Evolutionary conservation across 129 eudicot species (phyloP), one percentile per base, ranked within the genome.

Genomic region (Cynara cardunculus): DNA sequence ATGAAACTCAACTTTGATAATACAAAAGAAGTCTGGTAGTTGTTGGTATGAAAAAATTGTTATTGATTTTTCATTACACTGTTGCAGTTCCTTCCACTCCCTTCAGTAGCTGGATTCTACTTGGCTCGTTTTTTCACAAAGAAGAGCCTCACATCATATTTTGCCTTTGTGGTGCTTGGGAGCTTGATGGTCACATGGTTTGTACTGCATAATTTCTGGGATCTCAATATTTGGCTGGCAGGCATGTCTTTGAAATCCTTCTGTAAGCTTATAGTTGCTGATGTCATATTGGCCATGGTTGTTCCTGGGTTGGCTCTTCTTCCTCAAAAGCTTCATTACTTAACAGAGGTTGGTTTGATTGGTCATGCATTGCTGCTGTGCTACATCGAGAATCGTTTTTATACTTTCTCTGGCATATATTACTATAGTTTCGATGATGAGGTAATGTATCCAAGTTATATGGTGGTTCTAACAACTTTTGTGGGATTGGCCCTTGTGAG

Each of bases 371-470:
- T 95, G 81, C 88, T 95, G 66, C 86, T 95, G n/a, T 92, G 97
- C 97, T 86, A 92, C 89, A 90, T 92, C 35, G 99, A 95, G 77
- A 92, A 92, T 78, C 90, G 91, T 7, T 92, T 95, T 73, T 95
- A 89, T 34, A 95, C 89, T 84, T 95, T 84, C 67, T 90, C 97
- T 22, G 92, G 89, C 80, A 86, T 89, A 64, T 95, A 92, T 87
- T 95, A 92, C 84, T 92, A 95, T 75, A 94, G 97, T 41, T 86
- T 92, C 79, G 99, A 95, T 78, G 99, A 95, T 74, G 97, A 95
- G 73, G 99, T 92, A 69, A 95, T 95, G 96, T 95, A 95, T 73
- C 99, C 99, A 0, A 95, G 97, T 76, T 95, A 95, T 80, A 95
- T 92, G 97, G 91, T 95, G 64, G 86, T 90, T 75, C 25, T 90